These are phyloP conservation scores for Sedum album DNA, from an alignment of 164 flowering plant species.

Conservation along the genomic window DNA sequence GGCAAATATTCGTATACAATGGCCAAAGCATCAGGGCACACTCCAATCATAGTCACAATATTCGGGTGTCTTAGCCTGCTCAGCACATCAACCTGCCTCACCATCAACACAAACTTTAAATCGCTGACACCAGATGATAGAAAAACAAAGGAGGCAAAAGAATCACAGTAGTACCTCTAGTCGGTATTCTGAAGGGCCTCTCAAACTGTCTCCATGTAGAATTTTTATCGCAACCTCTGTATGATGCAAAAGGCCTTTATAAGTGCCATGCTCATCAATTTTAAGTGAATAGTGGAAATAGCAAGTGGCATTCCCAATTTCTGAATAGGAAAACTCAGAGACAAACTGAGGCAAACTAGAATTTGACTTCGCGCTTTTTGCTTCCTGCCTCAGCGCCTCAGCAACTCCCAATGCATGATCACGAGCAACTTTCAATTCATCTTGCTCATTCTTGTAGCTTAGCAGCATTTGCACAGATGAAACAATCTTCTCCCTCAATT, in stretches of 20 bases:
- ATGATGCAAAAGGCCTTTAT: slow-evolving; percentile 49
- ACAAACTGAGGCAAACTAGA: slow-evolving; percentile 31
- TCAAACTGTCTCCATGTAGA: slow-evolving; percentile 40
- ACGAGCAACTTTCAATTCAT: slow-evolving; percentile 45
- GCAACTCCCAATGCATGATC: slow-evolving; percentile 47
- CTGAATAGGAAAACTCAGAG: slow-evolving; percentile 53
- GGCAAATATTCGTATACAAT: too few relatives aligned
- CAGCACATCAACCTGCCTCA: too few relatives aligned
- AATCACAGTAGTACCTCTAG: slow-evolving; percentile 80
- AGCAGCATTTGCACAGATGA: not conserved
- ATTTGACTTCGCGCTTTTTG: slow-evolving; percentile 22
- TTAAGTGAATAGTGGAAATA: slow-evolving; percentile 40
- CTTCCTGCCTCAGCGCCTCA: slow-evolving; percentile 41
- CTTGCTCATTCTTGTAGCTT: slow-evolving; percentile 30
- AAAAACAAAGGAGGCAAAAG: slow-evolving; percentile 30
- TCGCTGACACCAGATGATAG: slow-evolving; percentile 77
- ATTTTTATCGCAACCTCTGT: slow-evolving; percentile 70
- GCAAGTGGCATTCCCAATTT: slow-evolving; percentile 60
- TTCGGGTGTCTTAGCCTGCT: too few relatives aligned
- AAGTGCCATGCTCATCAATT: slow-evolving; percentile 82
- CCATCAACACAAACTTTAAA: slow-evolving; percentile 31
- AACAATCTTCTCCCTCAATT: slow-evolving; percentile 20
- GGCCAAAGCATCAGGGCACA: too few relatives aligned
- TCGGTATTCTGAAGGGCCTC: slow-evolving; percentile 64
- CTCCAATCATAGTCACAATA: too few relatives aligned